phyloP scores from a whole-genome alignment of 2,329 filamentous ascomycete species.

The Monilinia vaccinii-corymbosi region DNA sequence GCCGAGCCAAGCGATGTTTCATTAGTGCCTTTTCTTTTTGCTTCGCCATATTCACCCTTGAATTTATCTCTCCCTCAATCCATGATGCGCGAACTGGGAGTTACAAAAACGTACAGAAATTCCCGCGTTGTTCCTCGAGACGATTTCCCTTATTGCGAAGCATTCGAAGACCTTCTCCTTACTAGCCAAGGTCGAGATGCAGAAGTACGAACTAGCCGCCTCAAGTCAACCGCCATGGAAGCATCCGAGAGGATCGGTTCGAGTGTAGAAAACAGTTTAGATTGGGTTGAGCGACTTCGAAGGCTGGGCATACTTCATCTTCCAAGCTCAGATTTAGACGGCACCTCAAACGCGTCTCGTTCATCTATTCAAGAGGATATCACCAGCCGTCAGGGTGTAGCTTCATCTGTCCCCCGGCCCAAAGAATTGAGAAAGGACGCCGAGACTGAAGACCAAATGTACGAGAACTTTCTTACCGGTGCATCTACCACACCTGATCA shows the following conservation, averaged over 20 bases:
- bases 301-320: conserved; percentile 5
- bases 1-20: conserved; percentile 18
- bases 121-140: not conserved
- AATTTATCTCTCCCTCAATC: conserved; percentile 13
- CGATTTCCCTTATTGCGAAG: conserved; percentile 22
- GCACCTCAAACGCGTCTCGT: not conserved
- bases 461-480: conserved; percentile 18
- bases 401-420: not conserved
- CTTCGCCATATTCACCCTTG: conserved; percentile 28
- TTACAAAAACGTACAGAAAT: no score
- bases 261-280: not conserved
- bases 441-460: conserved; percentile 27
- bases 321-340: not conserved
- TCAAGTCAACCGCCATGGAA: not conserved
- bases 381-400: not conserved
- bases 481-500: not conserved
- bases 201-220: not conserved
- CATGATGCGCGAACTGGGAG: not conserved
- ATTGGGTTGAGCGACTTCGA: conserved; percentile 16
- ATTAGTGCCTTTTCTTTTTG: conserved; percentile 28
- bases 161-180: conserved; percentile 28
- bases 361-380: not conserved
- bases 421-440: not conserved
- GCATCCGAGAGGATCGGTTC: not conserved
- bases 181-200: conserved; percentile 12